Percentiles rank a stretch among this genome's conserved stretches.
Evolutionary conservation across 371 early-diverging fungal species (phyloP).

Genomic region (Mycotypha africana): DNA sequence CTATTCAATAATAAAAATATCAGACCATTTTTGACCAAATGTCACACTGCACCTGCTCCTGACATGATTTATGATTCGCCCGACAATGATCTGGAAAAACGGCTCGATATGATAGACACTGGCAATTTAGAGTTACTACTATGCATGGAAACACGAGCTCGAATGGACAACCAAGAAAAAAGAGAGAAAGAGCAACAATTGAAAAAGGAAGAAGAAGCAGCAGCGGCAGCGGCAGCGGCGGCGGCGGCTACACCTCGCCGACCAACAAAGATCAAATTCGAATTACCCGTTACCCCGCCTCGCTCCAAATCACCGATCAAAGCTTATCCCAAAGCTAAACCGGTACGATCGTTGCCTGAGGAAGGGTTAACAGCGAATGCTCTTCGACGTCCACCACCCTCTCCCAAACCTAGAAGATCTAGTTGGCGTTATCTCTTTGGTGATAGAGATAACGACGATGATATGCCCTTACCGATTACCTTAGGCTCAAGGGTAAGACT

Average conservation of each 20-base stretch:
- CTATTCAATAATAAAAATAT: not conserved
- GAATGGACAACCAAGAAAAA: slow-evolving; percentile 17
- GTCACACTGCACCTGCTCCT: slow-evolving; percentile 6
- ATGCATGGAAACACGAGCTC: slow-evolving; percentile 18
- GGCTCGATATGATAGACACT: slow-evolving; percentile 3
- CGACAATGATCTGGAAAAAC: not conserved
- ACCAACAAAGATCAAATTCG: slow-evolving; percentile 22
- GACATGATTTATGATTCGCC: not conserved
- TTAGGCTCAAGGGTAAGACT: slow-evolving; percentile 18
- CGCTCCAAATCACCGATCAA: slow-evolving; percentile 15
- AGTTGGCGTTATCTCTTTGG: slow-evolving; percentile 15
- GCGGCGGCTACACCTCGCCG: slow-evolving; percentile 6
- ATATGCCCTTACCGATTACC: slow-evolving; percentile 10
- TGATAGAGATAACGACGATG: slow-evolving; percentile 17
- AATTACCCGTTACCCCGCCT: slow-evolving; percentile 20
- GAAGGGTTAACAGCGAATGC: slow-evolving; percentile 12
- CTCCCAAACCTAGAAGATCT: slow-evolving; percentile 4
- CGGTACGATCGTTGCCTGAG: slow-evolving; percentile 17
- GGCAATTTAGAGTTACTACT: slow-evolving; percentile 13
- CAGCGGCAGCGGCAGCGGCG: too few relatives aligned
- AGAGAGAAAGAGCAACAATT: slow-evolving; percentile 8
- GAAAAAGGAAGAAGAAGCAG: not conserved
- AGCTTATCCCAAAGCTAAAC: slow-evolving; percentile 16
- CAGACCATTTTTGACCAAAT: slow-evolving; percentile 3
- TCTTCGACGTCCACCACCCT: slow-evolving; percentile 2